Conservation (phyloP, 352 stramenopile genomes). For the Phytophthora hybrid region DNA sequence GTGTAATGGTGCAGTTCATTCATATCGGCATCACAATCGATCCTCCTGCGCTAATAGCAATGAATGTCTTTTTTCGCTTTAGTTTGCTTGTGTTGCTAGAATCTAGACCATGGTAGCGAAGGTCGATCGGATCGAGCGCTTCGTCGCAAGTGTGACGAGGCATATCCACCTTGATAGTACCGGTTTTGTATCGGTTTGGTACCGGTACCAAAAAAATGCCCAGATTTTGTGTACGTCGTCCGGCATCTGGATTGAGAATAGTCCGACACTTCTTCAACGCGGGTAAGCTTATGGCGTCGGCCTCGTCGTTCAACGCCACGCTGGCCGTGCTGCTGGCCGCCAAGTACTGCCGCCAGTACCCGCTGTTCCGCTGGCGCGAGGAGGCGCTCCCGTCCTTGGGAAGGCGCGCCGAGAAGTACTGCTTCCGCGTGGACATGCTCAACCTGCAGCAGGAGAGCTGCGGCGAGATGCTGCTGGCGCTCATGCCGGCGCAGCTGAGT, state of each 20-base stretch:
- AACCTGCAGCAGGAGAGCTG: constrained; percentile 68
- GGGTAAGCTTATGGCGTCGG: constrained; percentile 34
- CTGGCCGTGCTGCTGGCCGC: constrained; percentile 77
- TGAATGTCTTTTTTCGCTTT: not conserved
- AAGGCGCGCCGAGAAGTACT: constrained; percentile 68
- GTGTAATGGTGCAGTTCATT: not conserved
- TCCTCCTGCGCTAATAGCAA: not conserved
- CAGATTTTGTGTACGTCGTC: no score
- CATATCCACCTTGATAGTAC: no score
- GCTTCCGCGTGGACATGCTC: constrained; percentile 73
- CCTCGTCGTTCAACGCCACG: constrained; percentile 60
- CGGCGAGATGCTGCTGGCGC: constrained; percentile 65
- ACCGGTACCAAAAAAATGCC: no score
- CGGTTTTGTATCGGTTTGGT: no score
- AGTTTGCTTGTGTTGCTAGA: not conserved
- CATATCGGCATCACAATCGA: not conserved
- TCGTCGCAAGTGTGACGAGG: no score
- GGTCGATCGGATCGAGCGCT: no score
- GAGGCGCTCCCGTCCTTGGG: constrained; percentile 71
- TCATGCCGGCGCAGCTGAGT: constrained; percentile 65
- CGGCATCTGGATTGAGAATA: no score
- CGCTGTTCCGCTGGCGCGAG: constrained; percentile 77
- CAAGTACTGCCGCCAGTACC: constrained; percentile 77
- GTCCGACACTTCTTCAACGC: not conserved
- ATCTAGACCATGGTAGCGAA: no score